Evolutionary conservation across 2,329 filamentous ascomycete species (phyloP).

Genomic region (Ophiobolus disseminans): DNA sequence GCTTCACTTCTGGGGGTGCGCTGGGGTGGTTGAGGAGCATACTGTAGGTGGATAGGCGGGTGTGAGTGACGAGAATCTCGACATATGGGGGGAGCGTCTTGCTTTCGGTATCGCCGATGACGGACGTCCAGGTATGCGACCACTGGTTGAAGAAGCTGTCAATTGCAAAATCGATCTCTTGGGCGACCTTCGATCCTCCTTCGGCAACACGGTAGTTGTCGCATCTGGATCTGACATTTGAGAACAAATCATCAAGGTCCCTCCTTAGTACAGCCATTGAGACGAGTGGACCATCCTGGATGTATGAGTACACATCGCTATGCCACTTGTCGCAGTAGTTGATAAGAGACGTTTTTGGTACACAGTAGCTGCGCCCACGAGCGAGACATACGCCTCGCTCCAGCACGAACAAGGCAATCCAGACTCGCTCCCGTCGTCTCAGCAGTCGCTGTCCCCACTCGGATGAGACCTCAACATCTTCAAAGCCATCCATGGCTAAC

Average conservation of each 20-base stretch:
- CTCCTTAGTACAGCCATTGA: constrained; percentile 74
- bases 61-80: constrained; percentile 75
- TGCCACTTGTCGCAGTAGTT: constrained; percentile 75
- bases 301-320: constrained; percentile 66
- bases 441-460: constrained; percentile 67
- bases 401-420: constrained; percentile 75
- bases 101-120: constrained; percentile 48
- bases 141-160: constrained; percentile 71
- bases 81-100: constrained; percentile 72
- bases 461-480: constrained; percentile 66
- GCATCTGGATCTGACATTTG: constrained; percentile 65
- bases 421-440: constrained; percentile 70
- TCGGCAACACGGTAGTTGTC: constrained; percentile 62
- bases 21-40: constrained; percentile 78
- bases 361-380: constrained; percentile 71
- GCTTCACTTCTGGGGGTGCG: constrained; percentile 72
- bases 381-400: constrained; percentile 77
- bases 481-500: constrained; percentile 71
- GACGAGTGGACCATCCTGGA: constrained; percentile 73
- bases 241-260: constrained; percentile 68
- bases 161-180: constrained; percentile 58
- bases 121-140: constrained; percentile 64
- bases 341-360: constrained; percentile 70
- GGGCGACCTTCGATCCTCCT: constrained; percentile 60
- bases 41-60: constrained; percentile 75